Base-by-base conservation (phyloP, 108 stramenopile species). In the Nitzschia sp. region DNA sequence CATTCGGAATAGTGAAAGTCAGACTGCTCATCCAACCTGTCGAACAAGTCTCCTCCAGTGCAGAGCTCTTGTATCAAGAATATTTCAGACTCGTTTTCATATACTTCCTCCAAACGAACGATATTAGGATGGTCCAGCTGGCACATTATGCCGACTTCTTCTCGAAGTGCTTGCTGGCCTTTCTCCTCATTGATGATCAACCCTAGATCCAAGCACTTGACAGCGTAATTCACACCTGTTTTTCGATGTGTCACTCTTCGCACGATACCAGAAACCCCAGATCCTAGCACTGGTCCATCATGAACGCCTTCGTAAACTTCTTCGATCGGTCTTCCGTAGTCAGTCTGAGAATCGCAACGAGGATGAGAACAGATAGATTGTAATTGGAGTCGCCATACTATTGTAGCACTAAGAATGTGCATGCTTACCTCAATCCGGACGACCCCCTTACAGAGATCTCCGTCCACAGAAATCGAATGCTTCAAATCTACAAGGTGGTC, bases 51-150 rank as follows among this genome's bases (percentile, higher is more conserved):
- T 4, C 92, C 92, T 0, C 92, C 92, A 27, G 66, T 31, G 70
- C 85, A 88, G 0, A 88, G 46, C 53, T 94, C 86, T 68, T 87
- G 82, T 19, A 94, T 83, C n/a, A 94, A 64, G 66, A 85, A 94
- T 29, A 94, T 90, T 58, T 88, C 82, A 11, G 70, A 68, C 15
- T 75, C 68, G 55, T 73, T 75, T 54, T 91, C 90, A 64, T 92
- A 91, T 27, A 91, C 89, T 78, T 92, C 94, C 60, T 92, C 88
- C 4, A 91, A 56, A 0, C 87, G 76, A 2, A 95, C 87, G 61
- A 95, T 85, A 52, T 91, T 91, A 26, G 94, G 94, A 83, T 93
- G 95, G 62, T 96, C 95, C 59, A 92, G 61, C 71, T 93, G 88
- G 67, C 90, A 87, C 85, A 96, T 88, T 66, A 94, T 94, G 62